phyloP scores from a whole-genome alignment of 768 basidiomycete species.

The Hemileccinum rubropunctum region DNA sequence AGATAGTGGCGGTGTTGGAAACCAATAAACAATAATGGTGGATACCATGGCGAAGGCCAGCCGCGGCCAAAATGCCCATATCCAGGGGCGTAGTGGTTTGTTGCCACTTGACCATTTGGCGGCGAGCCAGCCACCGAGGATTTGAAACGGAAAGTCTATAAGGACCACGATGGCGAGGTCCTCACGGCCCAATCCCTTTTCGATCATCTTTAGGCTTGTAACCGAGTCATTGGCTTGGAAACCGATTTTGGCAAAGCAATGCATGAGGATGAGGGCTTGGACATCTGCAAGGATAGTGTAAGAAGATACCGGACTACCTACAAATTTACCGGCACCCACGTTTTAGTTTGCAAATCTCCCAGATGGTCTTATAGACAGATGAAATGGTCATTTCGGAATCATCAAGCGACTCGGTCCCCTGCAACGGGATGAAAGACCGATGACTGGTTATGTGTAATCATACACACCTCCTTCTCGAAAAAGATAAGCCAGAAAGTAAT shows the following conservation, averaged over 20 bases:
- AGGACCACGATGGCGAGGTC: slow-evolving; percentile 94
- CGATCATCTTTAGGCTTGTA: slow-evolving; percentile 89
- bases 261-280: slow-evolving; percentile 80
- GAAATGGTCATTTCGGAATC: slow-evolving; percentile 88
- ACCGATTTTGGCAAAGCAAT: slow-evolving; percentile 90
- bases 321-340: slow-evolving; percentile 47
- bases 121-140: slow-evolving; percentile 90
- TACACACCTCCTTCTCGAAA: slow-evolving; percentile 82
- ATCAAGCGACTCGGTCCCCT: slow-evolving; percentile 75
- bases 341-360: slow-evolving; percentile 86
- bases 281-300: slow-evolving; percentile 57
- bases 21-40: slow-evolving; percentile 77
- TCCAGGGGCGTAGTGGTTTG: slow-evolving; percentile 80
- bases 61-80: slow-evolving; percentile 88
- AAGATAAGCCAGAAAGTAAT: slow-evolving; percentile 89
- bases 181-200: slow-evolving; percentile 94
- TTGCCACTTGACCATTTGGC: slow-evolving; percentile 88
- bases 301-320: not conserved
- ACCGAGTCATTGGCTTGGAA: slow-evolving; percentile 93
- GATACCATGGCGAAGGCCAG: slow-evolving; percentile 69
- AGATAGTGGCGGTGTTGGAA: slow-evolving; percentile 75
- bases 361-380: slow-evolving; percentile 91
- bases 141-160: slow-evolving; percentile 97
- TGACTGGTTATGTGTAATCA: not conserved
- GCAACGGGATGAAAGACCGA: slow-evolving; percentile 1